A percentile compares a stretch with the other conserved stretches of the same genome.
These are phyloP conservation scores for Trametes hirsuta DNA, from an alignment of 1,284 basidiomycete species.

Conservation along the genomic window DNA sequence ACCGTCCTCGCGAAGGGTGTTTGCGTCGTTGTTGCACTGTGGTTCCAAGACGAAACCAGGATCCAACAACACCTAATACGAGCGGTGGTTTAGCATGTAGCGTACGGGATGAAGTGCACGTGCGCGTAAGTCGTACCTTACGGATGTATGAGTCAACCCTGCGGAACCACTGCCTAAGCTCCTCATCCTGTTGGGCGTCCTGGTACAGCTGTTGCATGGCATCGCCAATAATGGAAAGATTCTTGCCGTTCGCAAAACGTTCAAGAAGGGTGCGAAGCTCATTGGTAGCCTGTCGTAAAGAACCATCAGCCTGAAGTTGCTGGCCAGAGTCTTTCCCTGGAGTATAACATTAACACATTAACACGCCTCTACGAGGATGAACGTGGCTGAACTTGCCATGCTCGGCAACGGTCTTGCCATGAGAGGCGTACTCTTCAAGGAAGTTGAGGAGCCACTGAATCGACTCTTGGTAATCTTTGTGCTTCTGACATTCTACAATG, in stretches of 20 bases:
- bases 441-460: slow-evolving; percentile 77
- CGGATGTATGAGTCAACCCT: slow-evolving; percentile 68
- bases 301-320: slow-evolving; percentile 46
- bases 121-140: slow-evolving; percentile 46
- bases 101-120: background rate
- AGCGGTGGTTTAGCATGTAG: background rate
- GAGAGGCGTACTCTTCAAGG: slow-evolving; percentile 76
- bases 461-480: slow-evolving; percentile 87
- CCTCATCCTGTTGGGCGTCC: slow-evolving; percentile 78
- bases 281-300: slow-evolving; percentile 57
- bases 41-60: slow-evolving; percentile 89
- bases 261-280: slow-evolving; percentile 86
- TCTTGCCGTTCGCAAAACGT: slow-evolving; percentile 84
- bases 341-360: background rate
- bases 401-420: slow-evolving; percentile 56
- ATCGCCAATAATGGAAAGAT: slow-evolving; percentile 71
- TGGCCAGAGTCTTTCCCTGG: slow-evolving; percentile 40
- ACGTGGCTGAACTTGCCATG: slow-evolving; percentile 27
- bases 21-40: slow-evolving; percentile 66
- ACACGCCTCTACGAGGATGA: background rate
- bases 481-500: slow-evolving; percentile 91
- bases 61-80: slow-evolving; percentile 70
- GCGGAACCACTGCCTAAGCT: slow-evolving; percentile 80
- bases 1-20: slow-evolving; percentile 68
- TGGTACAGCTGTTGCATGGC: slow-evolving; percentile 76